Conservation (phyloP, 352 stramenopile genomes). For the Phytophthora fragariae region DNA sequence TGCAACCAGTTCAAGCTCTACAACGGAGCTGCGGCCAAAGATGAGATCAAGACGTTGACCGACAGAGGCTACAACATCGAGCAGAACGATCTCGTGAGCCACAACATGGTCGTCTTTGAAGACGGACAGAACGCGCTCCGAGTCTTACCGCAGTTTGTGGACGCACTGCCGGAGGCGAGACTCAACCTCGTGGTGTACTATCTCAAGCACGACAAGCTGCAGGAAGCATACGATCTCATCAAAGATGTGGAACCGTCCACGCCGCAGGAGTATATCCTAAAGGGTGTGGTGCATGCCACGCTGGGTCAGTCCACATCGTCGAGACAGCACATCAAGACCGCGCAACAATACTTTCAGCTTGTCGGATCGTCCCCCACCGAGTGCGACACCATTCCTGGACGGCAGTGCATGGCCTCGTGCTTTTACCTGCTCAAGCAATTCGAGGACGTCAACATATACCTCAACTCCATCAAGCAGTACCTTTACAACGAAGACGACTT, state of each 20-base stretch:
- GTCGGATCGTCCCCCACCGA: slow-evolving; percentile 94
- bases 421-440: slow-evolving; percentile 98
- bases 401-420: slow-evolving; percentile 97
- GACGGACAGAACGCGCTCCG: slow-evolving; percentile 94
- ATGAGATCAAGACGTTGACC: slow-evolving; percentile 93
- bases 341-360: slow-evolving; percentile 95
- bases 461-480: slow-evolving; percentile 96
- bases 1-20: slow-evolving; percentile 98
- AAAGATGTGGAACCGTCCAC: slow-evolving; percentile 95
- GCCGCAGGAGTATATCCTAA: slow-evolving; percentile 93
- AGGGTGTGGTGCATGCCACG: slow-evolving; percentile 93
- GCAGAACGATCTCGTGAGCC: slow-evolving; percentile 94
- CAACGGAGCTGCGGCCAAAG: slow-evolving; percentile 95
- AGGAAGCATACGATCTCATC: slow-evolving; percentile 95
- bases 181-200: slow-evolving; percentile 97
- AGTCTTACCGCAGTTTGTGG: slow-evolving; percentile 92
- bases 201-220: slow-evolving; percentile 92
- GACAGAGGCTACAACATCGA: slow-evolving; percentile 92
- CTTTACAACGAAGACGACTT: slow-evolving; percentile 98
- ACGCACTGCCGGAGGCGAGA: slow-evolving; percentile 94
- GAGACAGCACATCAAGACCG: slow-evolving; percentile 93
- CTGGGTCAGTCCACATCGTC: slow-evolving; percentile 90
- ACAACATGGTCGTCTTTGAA: slow-evolving; percentile 98
- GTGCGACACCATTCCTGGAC: slow-evolving; percentile 96
- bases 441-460: slow-evolving; percentile 97